Conservation (phyloP, 805 yeast species). For the Millerago galiae region DNA sequence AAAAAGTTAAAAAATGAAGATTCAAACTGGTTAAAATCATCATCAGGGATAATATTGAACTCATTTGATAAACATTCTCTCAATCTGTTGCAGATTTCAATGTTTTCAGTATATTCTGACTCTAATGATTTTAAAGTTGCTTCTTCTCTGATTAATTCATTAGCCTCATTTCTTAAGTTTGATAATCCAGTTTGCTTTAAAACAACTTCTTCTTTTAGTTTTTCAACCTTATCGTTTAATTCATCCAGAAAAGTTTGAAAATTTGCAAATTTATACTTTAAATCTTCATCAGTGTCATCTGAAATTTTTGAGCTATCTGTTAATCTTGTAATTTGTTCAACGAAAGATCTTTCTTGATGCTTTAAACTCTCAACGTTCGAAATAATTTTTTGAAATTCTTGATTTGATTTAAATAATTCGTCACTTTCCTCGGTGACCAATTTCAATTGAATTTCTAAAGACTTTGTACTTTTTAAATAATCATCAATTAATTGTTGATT, state of each 20-base stretch:
- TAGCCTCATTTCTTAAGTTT: conserved; percentile 27
- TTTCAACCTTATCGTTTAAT: conserved; percentile 25
- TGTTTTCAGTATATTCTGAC: conserved; percentile 25
- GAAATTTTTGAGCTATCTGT: conserved; percentile 39
- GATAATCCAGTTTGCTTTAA: conserved; percentile 21
- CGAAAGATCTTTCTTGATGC: conserved; percentile 38
- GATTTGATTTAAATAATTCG: conserved; percentile 64
- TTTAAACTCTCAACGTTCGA: conserved; percentile 54
- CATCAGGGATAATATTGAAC: neutral
- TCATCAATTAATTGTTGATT: conserved; percentile 38
- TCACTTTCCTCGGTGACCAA: conserved; percentile 54
- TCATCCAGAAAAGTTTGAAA: conserved; percentile 30
- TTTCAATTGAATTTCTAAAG: conserved; percentile 43
- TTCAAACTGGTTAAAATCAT: conserved; percentile 2
- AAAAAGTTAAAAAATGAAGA: conserved; percentile 1
- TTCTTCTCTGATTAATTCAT: conserved; percentile 37
- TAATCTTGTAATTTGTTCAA: conserved; percentile 48
- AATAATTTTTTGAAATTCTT: conserved; percentile 69
- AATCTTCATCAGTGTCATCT: conserved; percentile 35
- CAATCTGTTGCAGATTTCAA: conserved; percentile 11
- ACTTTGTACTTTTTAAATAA: conserved; percentile 42
- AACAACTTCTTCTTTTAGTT: conserved; percentile 20
- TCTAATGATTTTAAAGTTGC: conserved; percentile 50
- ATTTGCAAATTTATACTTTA: conserved; percentile 34
- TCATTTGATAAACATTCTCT: conserved; percentile 9